A percentile compares a stretch with the other conserved stretches of the same genome.
These are phyloP conservation scores for Stephanodiscus triporus DNA, from an alignment of 108 stramenopile species.

Conservation along the genomic window DNA sequence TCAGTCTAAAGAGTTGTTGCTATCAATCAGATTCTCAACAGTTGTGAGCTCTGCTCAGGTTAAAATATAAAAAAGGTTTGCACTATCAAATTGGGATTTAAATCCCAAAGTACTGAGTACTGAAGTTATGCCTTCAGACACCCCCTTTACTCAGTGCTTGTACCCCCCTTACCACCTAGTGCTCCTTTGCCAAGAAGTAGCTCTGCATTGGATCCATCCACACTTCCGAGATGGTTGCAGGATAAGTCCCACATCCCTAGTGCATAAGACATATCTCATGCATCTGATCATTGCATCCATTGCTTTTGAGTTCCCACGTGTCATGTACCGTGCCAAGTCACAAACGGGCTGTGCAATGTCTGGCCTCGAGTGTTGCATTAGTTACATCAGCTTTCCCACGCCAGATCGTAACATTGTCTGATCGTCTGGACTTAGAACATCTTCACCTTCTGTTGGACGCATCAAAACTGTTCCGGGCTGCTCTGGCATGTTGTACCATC, in stretches of 20 bases:
- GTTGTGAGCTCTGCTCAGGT: too few species aligned
- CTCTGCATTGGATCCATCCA: not conserved
- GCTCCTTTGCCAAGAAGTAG: too few species aligned
- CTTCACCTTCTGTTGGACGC: not conserved
- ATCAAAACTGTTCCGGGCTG: conserved; percentile 10
- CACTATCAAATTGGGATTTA: too few species aligned
- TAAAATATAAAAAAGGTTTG: too few species aligned
- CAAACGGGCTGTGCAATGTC: conserved; percentile 47
- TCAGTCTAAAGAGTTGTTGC: too few species aligned
- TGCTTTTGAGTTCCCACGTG: not conserved
- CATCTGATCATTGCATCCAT: conserved; percentile 21
- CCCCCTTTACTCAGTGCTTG: too few species aligned
- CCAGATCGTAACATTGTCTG: conserved; percentile 29
- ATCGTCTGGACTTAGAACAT: not conserved
- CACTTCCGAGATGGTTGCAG: not conserved
- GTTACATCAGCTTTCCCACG: conserved; percentile 38
- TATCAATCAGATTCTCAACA: too few species aligned
- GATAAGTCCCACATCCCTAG: not conserved
- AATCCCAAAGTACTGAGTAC: too few species aligned
- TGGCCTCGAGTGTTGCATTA: conserved; percentile 29
- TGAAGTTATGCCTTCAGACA: too few species aligned
- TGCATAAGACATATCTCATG: too few species aligned
- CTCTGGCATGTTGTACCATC: conserved; percentile 25
- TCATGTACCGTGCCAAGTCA: conserved; percentile 27
- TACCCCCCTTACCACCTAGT: too few species aligned